phyloP scores from a whole-genome alignment of 345 rosid genomes.

The Clarkia xantiana region DNA sequence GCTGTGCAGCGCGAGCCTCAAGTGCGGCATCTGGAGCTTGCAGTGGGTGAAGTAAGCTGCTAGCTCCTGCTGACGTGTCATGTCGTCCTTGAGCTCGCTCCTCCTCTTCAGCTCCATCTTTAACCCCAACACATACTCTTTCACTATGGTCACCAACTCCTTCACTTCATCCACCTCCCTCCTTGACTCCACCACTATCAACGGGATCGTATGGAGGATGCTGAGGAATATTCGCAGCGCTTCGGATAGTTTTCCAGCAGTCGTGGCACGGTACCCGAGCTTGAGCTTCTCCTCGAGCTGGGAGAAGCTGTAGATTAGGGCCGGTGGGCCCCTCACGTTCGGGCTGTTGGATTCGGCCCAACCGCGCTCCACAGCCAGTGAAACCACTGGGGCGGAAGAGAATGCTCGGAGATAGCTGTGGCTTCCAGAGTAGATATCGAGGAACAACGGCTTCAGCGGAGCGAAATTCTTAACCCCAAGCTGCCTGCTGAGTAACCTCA shows the following conservation, averaged over 20 bases:
- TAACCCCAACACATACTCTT: constrained; percentile 78
- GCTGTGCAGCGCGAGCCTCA: constrained; percentile 57
- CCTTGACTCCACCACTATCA: constrained; percentile 84
- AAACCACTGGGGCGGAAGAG: constrained; percentile 65
- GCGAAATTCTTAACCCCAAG: constrained; percentile 72
- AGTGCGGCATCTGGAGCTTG: constrained; percentile 73
- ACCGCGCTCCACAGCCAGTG: constrained; percentile 76
- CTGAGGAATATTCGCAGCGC: constrained; percentile 61
- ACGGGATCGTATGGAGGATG: constrained; percentile 86
- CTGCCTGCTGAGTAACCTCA: constrained; percentile 80
- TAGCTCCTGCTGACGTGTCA: constrained; percentile 76
- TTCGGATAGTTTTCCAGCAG: constrained; percentile 58
- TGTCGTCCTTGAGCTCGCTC: constrained; percentile 60
- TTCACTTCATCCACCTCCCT: constrained; percentile 97
- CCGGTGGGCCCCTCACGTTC: constrained; percentile 76
- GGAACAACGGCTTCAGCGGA: constrained; percentile 60
- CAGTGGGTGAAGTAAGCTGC: constrained; percentile 98
- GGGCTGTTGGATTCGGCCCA: constrained; percentile 73
- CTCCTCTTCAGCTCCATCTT: constrained; percentile 78
- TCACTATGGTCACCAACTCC: constrained; percentile 55
- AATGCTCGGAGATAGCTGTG: constrained; percentile 61
- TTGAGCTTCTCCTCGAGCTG: constrained; percentile 90
- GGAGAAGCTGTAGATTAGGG: constrained; percentile 56
- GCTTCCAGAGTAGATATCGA: constrained; percentile 69
- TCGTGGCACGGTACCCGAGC: constrained; percentile 83